A percentile compares a stretch with the other conserved stretches of the same genome.
Evolutionary conservation across 1,284 basidiomycete species (phyloP).

Genomic region (Leccinum huronense): DNA sequence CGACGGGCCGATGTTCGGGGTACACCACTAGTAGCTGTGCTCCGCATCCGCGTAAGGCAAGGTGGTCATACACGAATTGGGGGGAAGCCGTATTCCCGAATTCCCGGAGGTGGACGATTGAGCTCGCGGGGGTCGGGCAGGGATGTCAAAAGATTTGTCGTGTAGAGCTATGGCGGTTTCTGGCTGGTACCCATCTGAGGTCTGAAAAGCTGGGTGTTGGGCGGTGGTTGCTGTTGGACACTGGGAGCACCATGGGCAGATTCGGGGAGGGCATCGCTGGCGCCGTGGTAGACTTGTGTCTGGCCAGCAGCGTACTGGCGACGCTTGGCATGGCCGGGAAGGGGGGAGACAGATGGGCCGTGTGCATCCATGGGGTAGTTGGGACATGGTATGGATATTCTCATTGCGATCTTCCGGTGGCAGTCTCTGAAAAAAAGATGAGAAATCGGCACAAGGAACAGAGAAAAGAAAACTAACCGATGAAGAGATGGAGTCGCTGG

Average conservation of each 20-base stretch:
- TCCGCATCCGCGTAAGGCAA: constrained; percentile 85
- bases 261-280: constrained; percentile 43
- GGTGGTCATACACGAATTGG: constrained; percentile 76
- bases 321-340: constrained; percentile 55
- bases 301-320: constrained; percentile 90
- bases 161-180: constrained; percentile 73
- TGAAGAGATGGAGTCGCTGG: constrained; percentile 78
- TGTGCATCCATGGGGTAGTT: constrained; percentile 39
- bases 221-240: constrained; percentile 42
- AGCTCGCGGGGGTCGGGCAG: constrained; percentile 89
- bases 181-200: constrained; percentile 84
- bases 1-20: constrained; percentile 92
- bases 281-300: constrained; percentile 81
- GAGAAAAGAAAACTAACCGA: constrained; percentile 46
- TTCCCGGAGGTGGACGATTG: constrained; percentile 80
- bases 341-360: constrained; percentile 41
- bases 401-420: constrained; percentile 65
- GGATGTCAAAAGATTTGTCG: constrained; percentile 85
- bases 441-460: constrained; percentile 2
- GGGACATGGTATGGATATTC: constrained; percentile 49
- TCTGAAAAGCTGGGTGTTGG: constrained; percentile 75
- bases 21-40: constrained; percentile 89
- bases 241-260: constrained; percentile 38
- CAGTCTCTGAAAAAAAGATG: constrained; percentile 41
- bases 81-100: constrained; percentile 65